Base-by-base conservation (phyloP, 495 filamentous ascomycete species). In the Annulohypoxylon nitens region DNA sequence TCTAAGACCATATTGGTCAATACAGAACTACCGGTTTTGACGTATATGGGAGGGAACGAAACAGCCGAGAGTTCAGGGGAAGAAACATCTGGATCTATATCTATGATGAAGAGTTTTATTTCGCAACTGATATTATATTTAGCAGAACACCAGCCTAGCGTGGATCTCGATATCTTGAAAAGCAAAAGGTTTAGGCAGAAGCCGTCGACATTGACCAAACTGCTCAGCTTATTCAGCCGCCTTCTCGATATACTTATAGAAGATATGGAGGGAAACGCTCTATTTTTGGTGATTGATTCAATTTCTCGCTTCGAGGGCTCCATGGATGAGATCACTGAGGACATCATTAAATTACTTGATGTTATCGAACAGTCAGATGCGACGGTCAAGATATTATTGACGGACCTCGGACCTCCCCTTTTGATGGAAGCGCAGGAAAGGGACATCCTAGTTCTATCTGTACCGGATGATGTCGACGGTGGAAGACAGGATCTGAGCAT, bases 91-190 rank as follows among this genome's bases (percentile, higher is more conserved):
- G 54, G 54, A 58, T 58, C 54, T 10, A 18, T 58, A 4, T 16
- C 33, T 2, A 58, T 58, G 54, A 58, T 58, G 54, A 58, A 58
- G 54, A 58, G 16, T 11, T 33, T 58, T 10, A 37, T 58, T 20
- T 33, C 54, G 1, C 54, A 58, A 58, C n/a, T 58, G 54, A n/a
- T 58, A 58, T 58, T 37, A 20, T 33, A 58, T n/a, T 39, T 58
- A 18, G 54, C 54, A 20, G 54, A 58, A 20, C n/a, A 58, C 26
- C 20, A 7, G 20, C 54, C 33, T 36, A 37, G 20, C 8, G n/a
- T 58, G 1, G 54, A 58, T 33, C 54, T 58, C 33, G 54, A 39
- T n/a, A 37, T 58, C 33, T 34, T 58, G 14, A 58, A 58, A 16
- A 58, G 34, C 8, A 58, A 58, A 20, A 58, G 34, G 14, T 58